Percentiles rank a stretch among this genome's conserved stretches.
Evolutionary conservation across 2,329 filamentous ascomycete genomes (phyloP).

Genomic region (Cryphonectria parasitica): DNA sequence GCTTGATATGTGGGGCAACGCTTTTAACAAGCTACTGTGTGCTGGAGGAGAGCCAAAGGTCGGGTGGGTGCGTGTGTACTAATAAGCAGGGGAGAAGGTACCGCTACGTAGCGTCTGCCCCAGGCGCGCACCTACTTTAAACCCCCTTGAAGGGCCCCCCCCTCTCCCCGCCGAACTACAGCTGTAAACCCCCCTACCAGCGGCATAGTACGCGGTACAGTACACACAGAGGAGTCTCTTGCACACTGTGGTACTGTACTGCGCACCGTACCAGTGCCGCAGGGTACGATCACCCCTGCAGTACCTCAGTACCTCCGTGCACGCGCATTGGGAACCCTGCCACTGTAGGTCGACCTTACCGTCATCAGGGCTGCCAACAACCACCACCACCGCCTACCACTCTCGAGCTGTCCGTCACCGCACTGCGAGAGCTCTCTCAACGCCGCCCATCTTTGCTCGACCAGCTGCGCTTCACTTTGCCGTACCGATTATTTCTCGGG

Average conservation of each 20-base stretch:
- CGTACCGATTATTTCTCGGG: not conserved
- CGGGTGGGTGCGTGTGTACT: no score
- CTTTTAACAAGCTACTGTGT: not conserved
- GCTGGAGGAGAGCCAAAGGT: no score
- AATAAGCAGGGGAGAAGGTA: no score
- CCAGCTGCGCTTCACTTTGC: not conserved
- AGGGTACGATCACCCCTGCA: not conserved
- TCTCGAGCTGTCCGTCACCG: slow-evolving; percentile 1
- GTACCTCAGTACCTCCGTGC: not conserved
- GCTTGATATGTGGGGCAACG: not conserved
- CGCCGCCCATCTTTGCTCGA: not conserved
- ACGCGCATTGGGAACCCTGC: not conserved
- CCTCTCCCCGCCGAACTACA: not conserved
- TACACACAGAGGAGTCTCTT: not conserved
- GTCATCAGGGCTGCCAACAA: slow-evolving; percentile 23
- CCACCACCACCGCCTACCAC: slow-evolving; percentile 8
- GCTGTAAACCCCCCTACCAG: not conserved
- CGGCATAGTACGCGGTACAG: not conserved
- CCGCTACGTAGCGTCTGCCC: not conserved
- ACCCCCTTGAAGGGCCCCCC: no score
- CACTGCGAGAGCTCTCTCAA: not conserved
- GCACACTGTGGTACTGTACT: not conserved
- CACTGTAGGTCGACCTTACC: slow-evolving; percentile 3
- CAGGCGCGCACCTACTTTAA: not conserved
- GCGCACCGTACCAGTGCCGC: not conserved